A percentile compares a stretch with the other conserved stretches of the same genome.
Conservation (phyloP, 768 basidiomycete genomes). For the Tulasnella sp. region DNA sequence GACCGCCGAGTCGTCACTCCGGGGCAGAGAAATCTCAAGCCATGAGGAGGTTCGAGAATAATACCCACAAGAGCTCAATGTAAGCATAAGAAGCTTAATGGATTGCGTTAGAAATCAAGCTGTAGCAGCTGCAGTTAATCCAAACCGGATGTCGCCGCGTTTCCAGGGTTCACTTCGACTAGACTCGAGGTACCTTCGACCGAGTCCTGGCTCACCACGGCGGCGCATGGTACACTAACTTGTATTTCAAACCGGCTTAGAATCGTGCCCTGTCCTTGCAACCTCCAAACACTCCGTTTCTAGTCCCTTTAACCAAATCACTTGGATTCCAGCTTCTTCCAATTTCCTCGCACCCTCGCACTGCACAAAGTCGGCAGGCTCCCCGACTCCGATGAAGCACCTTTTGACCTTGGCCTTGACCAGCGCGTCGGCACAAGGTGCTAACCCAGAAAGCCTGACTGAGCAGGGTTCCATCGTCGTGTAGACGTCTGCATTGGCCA, state of each 20-base stretch:
- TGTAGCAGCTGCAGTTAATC: too few species aligned
- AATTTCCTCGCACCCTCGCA: conserved; percentile 78
- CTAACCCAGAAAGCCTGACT: conserved; percentile 69
- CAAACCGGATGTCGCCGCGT: too few species aligned
- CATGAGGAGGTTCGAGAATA: too few species aligned
- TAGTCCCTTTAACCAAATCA: conserved; percentile 61
- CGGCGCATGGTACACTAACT: too few species aligned
- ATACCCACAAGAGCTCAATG: too few species aligned
- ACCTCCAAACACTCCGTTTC: conserved; percentile 69
- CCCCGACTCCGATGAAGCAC: conserved; percentile 79
- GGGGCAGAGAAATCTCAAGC: too few species aligned
- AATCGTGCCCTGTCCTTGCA: conserved; percentile 41
- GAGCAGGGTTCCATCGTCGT: conserved; percentile 98
- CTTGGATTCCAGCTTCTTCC: conserved; percentile 54
- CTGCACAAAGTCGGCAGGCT: conserved; percentile 87
- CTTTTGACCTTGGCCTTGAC: conserved; percentile 54
- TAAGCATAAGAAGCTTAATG: too few species aligned
- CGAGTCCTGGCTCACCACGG: too few species aligned
- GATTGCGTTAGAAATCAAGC: too few species aligned
- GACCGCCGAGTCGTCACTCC: too few species aligned
- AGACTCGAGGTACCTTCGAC: too few species aligned
- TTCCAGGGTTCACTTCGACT: too few species aligned
- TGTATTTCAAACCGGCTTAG: background rate
- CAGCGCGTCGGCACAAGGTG: conserved; percentile 76
- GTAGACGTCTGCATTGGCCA: conserved; percentile 61